Evolutionary conservation across 192 early-diverging fungal species (phyloP), one percentile per base, ranked within the genome.

Genomic region (Bifiguratus adelaidae): DNA sequence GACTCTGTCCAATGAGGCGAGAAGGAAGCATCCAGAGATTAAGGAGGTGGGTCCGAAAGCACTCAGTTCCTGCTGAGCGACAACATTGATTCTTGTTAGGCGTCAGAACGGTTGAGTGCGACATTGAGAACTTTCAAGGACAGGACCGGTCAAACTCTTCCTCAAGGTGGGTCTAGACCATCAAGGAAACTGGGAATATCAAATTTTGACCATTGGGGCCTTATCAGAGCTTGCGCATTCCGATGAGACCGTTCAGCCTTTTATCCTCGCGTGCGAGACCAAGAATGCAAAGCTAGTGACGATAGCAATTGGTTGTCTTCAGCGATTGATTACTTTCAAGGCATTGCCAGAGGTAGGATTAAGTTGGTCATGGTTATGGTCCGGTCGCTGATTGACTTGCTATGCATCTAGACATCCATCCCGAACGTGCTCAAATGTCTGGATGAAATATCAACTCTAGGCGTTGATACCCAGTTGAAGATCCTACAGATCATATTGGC

Each of bases 401-500:
- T 11, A 50, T 36, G 15, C 7, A 18, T 6, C 20, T 33, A 53
- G 68, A 68, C 60, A 21, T 76, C 88, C 3, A 66, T 89, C 15
- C 54, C 71, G 34, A 73, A 68, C 11, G 67, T 87, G 9, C 48
- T 95, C 22, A 63, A 76, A 34, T 78, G 80, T 2, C 66, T 94
- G 23, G 83, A 77, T 23, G 72, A 86, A 30, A 77, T 85, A 19
- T 70, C 79, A 37, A 58, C 62, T 1, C 73, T 78, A 44, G 77
- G 79, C 15, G 68, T 85, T 7, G 93, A 97, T 24, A 78, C 92
- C 19, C 95, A 99, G 57, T 64, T 99, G 29, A 96, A 94, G 50
- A 78, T 92, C 11, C 63, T 99, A 30, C 95, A 99, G 55, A 91
- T 86, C 8, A 69, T 99, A 7, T 52, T 94, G 23, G 92, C 95